Percentiles rank a stretch among this genome's conserved stretches.
These are phyloP conservation scores for Geum urbanum DNA, from an alignment of 306 rosid genomes.

Conservation along the genomic window DNA sequence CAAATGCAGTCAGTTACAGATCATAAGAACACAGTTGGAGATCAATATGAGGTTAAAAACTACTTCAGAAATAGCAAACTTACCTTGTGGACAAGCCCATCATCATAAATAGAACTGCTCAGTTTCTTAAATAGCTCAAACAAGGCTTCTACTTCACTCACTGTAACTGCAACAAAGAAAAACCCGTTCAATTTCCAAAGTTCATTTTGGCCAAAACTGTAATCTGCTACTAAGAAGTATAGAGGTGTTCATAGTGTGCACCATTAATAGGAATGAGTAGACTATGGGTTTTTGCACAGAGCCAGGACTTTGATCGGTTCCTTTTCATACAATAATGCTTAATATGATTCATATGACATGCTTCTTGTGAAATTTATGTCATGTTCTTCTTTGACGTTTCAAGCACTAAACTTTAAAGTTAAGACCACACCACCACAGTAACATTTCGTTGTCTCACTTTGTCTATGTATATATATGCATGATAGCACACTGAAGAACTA, in stretches of 20 bases:
- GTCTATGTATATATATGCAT: neutral
- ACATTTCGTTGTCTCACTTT: neutral
- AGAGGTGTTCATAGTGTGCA: neutral
- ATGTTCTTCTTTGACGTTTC: neutral
- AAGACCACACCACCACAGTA: neutral
- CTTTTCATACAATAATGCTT: neutral
- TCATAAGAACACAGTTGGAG: neutral
- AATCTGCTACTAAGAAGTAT: neutral
- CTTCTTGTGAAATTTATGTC: neutral
- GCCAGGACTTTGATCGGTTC: neutral
- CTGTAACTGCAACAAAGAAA: conserved; percentile 49
- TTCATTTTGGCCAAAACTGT: neutral
- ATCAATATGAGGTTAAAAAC: neutral
- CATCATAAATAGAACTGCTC: conserved; percentile 75
- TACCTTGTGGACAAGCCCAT: conserved; percentile 83
- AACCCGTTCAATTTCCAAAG: neutral
- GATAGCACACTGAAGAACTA: neutral
- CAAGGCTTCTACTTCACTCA: conserved; percentile 77
- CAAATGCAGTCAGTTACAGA: neutral
- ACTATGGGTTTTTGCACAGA: neutral
- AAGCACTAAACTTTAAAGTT: neutral
- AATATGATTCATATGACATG: neutral
- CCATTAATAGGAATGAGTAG: neutral
- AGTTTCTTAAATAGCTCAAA: conserved; percentile 69
- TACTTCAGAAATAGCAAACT: conserved; percentile 13